A percentile compares a stretch with the other conserved stretches of the same genome.
Evolutionary conservation across 495 filamentous ascomycete species (phyloP).

Genomic region (Penicillium waksmanii): DNA sequence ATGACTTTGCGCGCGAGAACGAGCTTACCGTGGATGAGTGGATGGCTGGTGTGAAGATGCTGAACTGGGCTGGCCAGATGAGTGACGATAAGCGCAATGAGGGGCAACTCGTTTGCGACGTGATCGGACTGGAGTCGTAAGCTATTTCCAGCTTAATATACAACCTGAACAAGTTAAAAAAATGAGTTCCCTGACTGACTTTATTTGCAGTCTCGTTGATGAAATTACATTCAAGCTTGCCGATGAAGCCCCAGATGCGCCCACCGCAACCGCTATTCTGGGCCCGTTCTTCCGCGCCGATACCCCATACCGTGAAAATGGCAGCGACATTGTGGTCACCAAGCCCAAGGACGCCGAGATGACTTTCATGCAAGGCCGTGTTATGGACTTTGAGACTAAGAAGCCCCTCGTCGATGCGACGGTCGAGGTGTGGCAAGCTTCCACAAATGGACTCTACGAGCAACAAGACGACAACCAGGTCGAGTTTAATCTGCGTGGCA

Average conservation of each 20-base stretch:
- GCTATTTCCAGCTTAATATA: slow-evolving; percentile 11
- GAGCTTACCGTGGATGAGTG: slow-evolving; percentile 52
- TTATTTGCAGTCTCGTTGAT: slow-evolving; percentile 59
- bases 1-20: slow-evolving; percentile 54
- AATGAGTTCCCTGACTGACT: background rate
- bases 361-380: slow-evolving; percentile 64
- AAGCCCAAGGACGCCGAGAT: slow-evolving; percentile 57
- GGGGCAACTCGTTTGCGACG: slow-evolving; percentile 70
- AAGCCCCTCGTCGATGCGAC: slow-evolving; percentile 62
- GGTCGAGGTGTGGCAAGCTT: slow-evolving; percentile 79
- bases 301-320: slow-evolving; percentile 65
- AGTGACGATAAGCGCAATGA: slow-evolving; percentile 73
- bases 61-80: slow-evolving; percentile 76
- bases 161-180: no score
- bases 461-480: slow-evolving; percentile 73
- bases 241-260: slow-evolving; percentile 48
- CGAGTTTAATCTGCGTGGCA: slow-evolving; percentile 75
- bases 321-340: slow-evolving; percentile 65
- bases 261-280: slow-evolving; percentile 73
- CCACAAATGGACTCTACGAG: slow-evolving; percentile 79
- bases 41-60: slow-evolving; percentile 54
- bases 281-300: slow-evolving; percentile 79
- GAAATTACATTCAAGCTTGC: slow-evolving; percentile 74
- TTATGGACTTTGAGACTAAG: slow-evolving; percentile 59
- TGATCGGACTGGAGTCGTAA: slow-evolving; percentile 72